Conservation (phyloP, 2,329 filamentous ascomycete species). For the Clonostachys rhizophaga region DNA sequence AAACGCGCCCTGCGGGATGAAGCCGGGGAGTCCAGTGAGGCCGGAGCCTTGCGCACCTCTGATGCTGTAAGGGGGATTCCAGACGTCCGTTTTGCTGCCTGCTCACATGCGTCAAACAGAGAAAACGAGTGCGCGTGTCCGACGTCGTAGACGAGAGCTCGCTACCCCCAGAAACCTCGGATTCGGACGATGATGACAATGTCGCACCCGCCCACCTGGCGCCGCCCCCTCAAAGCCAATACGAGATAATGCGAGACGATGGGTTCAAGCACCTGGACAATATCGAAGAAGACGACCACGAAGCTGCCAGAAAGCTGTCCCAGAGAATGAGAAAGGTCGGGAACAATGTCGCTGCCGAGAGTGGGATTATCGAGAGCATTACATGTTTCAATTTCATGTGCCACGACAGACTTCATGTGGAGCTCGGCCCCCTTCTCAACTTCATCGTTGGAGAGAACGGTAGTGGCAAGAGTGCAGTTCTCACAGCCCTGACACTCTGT, state of each 20-base stretch:
- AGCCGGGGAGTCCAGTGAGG: constrained; percentile 22
- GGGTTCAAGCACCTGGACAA: constrained; percentile 54
- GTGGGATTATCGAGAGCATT: constrained; percentile 84
- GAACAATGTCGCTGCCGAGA: constrained; percentile 72
- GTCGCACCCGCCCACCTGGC: constrained; percentile 14
- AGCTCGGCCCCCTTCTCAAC: constrained; percentile 91
- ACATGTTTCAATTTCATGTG: constrained; percentile 96
- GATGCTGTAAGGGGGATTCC: constrained; percentile 17
- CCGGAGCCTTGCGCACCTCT: constrained; percentile 34
- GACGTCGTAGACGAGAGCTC: constrained; percentile 6
- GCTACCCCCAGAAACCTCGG: constrained; percentile 11
- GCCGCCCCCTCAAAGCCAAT: constrained; percentile 50
- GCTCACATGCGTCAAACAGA: constrained; percentile 11
- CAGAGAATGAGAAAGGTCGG: constrained; percentile 43
- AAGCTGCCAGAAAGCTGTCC: constrained; percentile 60
- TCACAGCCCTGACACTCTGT: constrained; percentile 90
- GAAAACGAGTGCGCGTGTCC: constrained; percentile 26
- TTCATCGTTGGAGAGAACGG: constrained; percentile 98
- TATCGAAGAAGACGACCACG: constrained; percentile 53
- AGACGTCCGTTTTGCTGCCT: constrained; percentile 1
- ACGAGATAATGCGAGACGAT: constrained; percentile 55
- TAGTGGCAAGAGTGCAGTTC: constrained; percentile 92
- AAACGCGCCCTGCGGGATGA: constrained; percentile 11
- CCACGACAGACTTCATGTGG: constrained; percentile 74
- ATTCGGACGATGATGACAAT: constrained; percentile 17